Conservation (phyloP, 1,284 basidiomycete species). For the Blastosporella zonata region DNA sequence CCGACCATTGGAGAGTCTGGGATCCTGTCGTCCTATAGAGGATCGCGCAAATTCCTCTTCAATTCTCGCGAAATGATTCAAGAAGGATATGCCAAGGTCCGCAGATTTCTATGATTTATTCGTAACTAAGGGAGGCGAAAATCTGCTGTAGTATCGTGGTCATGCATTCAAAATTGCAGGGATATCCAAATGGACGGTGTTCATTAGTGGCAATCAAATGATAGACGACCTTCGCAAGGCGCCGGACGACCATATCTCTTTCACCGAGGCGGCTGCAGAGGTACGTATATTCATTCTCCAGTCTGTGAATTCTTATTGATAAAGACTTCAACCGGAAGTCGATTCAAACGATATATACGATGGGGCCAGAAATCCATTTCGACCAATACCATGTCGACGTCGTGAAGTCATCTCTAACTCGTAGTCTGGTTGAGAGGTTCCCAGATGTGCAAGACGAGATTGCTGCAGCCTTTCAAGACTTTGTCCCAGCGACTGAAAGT, state of each 20-base stretch:
- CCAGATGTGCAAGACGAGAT: conserved; percentile 35
- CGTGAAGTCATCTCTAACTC: conserved; percentile 32
- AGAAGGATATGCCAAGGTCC: conserved; percentile 26
- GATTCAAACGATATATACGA: conserved; percentile 25
- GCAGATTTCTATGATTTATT: neutral
- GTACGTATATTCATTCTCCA: conserved; percentile 12
- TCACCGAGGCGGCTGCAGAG: conserved; percentile 18
- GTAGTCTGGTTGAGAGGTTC: conserved; percentile 30
- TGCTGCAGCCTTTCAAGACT: conserved; percentile 28
- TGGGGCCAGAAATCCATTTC: conserved; percentile 24
- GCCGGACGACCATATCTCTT: conserved; percentile 21
- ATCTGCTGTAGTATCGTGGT: conserved; percentile 22
- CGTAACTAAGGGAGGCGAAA: neutral
- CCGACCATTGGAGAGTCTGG: conserved; percentile 28
- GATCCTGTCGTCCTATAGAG: conserved; percentile 25
- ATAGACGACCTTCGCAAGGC: conserved; percentile 26
- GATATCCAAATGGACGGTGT: conserved; percentile 23
- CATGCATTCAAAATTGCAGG: conserved; percentile 25
- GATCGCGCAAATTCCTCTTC: conserved; percentile 23
- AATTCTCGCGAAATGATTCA: conserved; percentile 26
- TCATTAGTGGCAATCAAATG: conserved; percentile 21
- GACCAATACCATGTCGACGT: conserved; percentile 32
- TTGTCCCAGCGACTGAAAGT: conserved; percentile 23
- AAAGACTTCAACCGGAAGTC: conserved; percentile 12
- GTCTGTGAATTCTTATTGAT: neutral